phyloP scores from a whole-genome alignment of 1,284 basidiomycete genomes.

The Irpex lacteus region DNA sequence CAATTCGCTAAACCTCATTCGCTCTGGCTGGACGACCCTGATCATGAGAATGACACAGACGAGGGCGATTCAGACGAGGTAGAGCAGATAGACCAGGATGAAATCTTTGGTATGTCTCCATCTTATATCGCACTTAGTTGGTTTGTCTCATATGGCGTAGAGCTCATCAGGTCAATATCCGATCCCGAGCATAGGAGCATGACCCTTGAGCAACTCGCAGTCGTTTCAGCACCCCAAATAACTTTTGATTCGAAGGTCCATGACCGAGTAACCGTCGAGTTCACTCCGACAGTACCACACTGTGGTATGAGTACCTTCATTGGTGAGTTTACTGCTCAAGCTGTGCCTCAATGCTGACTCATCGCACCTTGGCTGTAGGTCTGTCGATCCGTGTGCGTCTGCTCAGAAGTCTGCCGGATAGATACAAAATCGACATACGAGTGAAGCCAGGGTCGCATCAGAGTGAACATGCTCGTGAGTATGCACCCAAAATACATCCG shows the following conservation, averaged over 20 bases:
- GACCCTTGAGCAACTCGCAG: constrained; percentile 94
- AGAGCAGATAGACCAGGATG: constrained; percentile 50
- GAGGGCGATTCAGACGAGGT: constrained; percentile 26
- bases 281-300: constrained; percentile 97
- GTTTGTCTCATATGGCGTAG: constrained; percentile 36
- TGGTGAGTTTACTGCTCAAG: no score
- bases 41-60: constrained; percentile 24
- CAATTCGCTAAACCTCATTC: constrained; percentile 25
- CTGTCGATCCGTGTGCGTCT: constrained; percentile 91
- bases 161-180: constrained; percentile 89
- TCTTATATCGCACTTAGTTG: neutral
- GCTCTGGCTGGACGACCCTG: constrained; percentile 33
- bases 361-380: constrained; percentile 45
- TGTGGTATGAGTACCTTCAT: constrained; percentile 98
- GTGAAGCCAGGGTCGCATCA: constrained; percentile 96
- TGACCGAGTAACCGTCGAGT: constrained; percentile 82
- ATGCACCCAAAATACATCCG: neutral
- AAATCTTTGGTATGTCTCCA: constrained; percentile 47
- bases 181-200: constrained; percentile 97
- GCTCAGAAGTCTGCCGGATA: constrained; percentile 84
- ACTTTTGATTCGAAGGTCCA: constrained; percentile 48
- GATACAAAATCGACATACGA: constrained; percentile 94
- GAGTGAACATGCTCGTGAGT: constrained; percentile 81
- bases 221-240: constrained; percentile 91
- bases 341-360: no score